A percentile compares a stretch with the other conserved stretches of the same genome.
phyloP scores from a whole-genome alignment of 2,329 filamentous ascomycete species.

The Fusarium sp. region DNA sequence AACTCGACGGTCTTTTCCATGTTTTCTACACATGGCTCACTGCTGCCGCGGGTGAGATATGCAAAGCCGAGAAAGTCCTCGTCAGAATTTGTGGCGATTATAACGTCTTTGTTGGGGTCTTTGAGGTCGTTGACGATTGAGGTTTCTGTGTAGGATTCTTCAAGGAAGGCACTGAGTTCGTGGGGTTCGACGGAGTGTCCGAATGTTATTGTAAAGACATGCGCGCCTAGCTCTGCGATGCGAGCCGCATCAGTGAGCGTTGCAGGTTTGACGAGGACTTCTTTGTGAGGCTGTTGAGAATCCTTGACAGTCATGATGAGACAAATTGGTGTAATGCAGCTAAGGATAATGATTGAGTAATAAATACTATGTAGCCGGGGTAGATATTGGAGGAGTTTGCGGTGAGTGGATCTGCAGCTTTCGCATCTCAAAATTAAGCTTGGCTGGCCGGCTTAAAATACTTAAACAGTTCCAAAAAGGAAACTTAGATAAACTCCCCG shows the following conservation, averaged over 20 bases:
- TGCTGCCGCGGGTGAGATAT: constrained; percentile 49
- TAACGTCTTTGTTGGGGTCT: constrained; percentile 39
- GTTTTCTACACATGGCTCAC: constrained; percentile 50
- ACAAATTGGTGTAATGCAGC: accelerated
- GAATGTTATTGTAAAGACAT: constrained; percentile 52
- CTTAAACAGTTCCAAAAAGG: neutral
- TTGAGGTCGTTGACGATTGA: constrained; percentile 42
- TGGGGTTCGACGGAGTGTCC: constrained; percentile 51
- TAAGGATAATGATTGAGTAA: neutral
- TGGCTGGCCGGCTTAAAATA: neutral
- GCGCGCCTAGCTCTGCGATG: constrained; percentile 48
- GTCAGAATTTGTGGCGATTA: constrained; percentile 33
- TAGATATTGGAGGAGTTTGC: neutral
- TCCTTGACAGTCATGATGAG: neutral
- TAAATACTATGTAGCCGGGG: neutral
- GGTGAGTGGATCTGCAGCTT: neutral
- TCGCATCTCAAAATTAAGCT: neutral
- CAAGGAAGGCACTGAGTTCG: constrained; percentile 51
- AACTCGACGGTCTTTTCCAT: constrained; percentile 49
- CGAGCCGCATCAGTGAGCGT: neutral
- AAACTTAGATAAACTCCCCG: neutral
- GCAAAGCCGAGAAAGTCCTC: constrained; percentile 51
- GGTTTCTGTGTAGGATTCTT: constrained; percentile 49
- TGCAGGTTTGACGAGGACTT: constrained; percentile 8
- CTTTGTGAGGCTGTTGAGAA: neutral